Conservation (phyloP, 1,139 yeast species). For the Yamadazyma sp. region DNA sequence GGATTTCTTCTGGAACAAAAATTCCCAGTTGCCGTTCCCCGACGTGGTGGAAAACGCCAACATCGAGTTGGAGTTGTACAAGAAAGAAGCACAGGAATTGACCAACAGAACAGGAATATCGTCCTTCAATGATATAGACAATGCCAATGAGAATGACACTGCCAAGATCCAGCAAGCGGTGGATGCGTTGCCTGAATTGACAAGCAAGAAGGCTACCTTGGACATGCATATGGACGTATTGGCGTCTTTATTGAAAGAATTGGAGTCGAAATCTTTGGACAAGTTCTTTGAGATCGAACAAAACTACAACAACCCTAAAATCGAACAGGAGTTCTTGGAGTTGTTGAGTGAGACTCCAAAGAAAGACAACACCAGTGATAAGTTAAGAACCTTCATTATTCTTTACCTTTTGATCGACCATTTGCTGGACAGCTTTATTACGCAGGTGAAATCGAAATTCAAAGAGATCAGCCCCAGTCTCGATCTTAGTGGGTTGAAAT, state of each 20-base stretch:
- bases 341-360: constrained; percentile 51
- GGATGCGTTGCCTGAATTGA: constrained; percentile 86
- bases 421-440: constrained; percentile 60
- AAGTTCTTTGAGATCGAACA: constrained; percentile 94
- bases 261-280: constrained; percentile 83
- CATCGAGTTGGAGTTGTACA: constrained; percentile 73
- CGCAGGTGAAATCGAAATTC: constrained; percentile 66
- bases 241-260: constrained; percentile 76
- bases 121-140: constrained; percentile 71
- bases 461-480: constrained; percentile 52
- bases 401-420: constrained; percentile 58
- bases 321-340: constrained; percentile 59
- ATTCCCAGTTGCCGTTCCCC: constrained; percentile 89
- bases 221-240: constrained; percentile 98
- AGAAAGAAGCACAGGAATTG: constrained; percentile 82
- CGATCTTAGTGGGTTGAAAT: constrained; percentile 64
- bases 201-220: constrained; percentile 81
- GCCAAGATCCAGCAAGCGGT: constrained; percentile 84
- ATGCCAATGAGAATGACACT: constrained; percentile 49
- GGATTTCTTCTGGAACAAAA: constrained; percentile 88
- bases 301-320: constrained; percentile 59
- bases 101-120: constrained; percentile 77
- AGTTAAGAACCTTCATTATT: constrained; percentile 82
- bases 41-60: constrained; percentile 97
- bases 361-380: constrained; percentile 67